These are phyloP conservation scores for Zelopaecilomyces penicillatus DNA, from an alignment of 2,329 filamentous ascomycete species.

Conservation along the genomic window DNA sequence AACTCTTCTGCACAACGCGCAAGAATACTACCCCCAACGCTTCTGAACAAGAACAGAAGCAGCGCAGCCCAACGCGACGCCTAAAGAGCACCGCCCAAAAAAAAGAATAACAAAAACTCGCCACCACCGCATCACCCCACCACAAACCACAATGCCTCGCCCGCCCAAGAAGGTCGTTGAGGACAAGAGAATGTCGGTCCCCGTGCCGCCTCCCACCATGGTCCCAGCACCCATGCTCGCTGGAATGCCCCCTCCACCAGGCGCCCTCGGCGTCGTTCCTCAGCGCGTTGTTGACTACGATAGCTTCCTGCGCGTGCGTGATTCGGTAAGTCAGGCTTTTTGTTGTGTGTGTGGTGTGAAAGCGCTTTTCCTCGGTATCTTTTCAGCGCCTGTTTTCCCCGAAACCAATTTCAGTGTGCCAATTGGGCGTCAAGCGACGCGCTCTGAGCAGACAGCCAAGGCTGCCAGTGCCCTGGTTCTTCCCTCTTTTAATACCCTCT, in stretches of 20 bases:
- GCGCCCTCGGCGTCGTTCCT: slow-evolving; percentile 12
- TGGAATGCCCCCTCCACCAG: slow-evolving; percentile 12
- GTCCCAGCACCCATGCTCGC: slow-evolving; percentile 24
- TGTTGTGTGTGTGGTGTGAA: neutral
- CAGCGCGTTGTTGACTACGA: slow-evolving; percentile 54
- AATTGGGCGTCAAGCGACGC: neutral
- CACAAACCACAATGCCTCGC: slow-evolving; percentile 31
- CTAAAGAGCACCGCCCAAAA: slow-evolving; percentile 1
- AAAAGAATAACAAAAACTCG: slow-evolving; percentile 3
- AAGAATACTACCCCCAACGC: neutral
- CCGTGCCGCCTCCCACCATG: slow-evolving; percentile 29
- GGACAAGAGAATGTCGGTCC: slow-evolving; percentile 28
- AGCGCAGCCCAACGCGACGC: slow-evolving; percentile 2
- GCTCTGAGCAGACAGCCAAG: neutral
- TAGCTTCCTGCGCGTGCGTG: slow-evolving; percentile 71
- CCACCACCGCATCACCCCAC: slow-evolving; percentile 1
- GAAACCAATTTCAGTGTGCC: slow-evolving; percentile 2
- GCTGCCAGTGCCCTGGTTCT: no score
- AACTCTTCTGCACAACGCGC: no score
- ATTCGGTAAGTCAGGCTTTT: slow-evolving; percentile 57
- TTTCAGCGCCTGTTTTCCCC: no score
- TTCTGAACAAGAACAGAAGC: neutral
- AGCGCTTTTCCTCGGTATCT: slow-evolving; percentile 3
- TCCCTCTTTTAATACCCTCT: no score
- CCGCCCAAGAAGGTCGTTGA: slow-evolving; percentile 35